A percentile compares a stretch with the other conserved stretches of the same genome.
Conservation (phyloP, 1,139 yeast genomes). For the Nakaseomyces bracarensis region DNA sequence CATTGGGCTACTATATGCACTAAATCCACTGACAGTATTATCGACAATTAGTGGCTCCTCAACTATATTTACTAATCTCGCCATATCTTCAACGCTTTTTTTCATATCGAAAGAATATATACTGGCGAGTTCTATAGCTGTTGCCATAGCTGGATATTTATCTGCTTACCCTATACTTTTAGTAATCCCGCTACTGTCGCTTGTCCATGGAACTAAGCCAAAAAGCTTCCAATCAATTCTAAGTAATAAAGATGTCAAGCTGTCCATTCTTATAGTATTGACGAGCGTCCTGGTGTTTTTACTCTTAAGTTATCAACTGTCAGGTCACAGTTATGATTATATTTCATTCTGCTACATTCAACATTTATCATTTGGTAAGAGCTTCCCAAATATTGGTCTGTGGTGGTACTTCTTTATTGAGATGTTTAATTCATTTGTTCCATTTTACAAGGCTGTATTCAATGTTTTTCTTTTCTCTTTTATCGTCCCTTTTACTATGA, state of each 20-base stretch:
- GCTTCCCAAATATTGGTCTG: slow-evolving; percentile 63
- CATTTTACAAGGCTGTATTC: slow-evolving; percentile 77
- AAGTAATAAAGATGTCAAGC: background rate
- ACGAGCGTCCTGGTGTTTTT: background rate
- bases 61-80: slow-evolving; percentile 48
- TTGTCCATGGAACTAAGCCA: slow-evolving; percentile 6
- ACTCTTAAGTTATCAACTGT: background rate
- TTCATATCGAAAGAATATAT: slow-evolving; percentile 39
- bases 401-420: slow-evolving; percentile 99
- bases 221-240: background rate
- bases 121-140: slow-evolving; percentile 41
- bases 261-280: background rate
- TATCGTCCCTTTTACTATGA: slow-evolving; percentile 62
- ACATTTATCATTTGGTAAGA: slow-evolving; percentile 49
- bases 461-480: slow-evolving; percentile 65
- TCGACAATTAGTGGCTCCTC: slow-evolving; percentile 68
- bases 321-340: background rate
- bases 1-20: slow-evolving; percentile 52
- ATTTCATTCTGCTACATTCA: slow-evolving; percentile 3
- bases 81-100: slow-evolving; percentile 44
- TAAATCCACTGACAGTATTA: slow-evolving; percentile 71
- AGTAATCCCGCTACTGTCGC: slow-evolving; percentile 45
- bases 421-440: slow-evolving; percentile 81
- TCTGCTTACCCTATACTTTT: slow-evolving; percentile 54
- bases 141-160: slow-evolving; percentile 60